Base-by-base conservation (phyloP, 441 rosid species). In the Syzygium malaccense region DNA sequence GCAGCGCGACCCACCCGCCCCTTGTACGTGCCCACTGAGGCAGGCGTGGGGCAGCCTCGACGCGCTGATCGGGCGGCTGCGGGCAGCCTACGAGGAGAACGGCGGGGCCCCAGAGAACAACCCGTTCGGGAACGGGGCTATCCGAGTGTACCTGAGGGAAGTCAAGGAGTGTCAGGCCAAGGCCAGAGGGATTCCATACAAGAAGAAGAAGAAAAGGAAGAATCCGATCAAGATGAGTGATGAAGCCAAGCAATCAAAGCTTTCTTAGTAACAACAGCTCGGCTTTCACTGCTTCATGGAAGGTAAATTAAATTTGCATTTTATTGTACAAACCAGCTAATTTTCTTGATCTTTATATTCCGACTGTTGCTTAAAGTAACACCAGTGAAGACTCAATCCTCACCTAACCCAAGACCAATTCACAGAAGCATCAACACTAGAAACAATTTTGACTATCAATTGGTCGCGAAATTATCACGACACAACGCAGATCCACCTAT, bases 1-100 rank as follows among this genome's bases (percentile, higher is more conserved):
- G 71, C 94, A 93, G 87, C 95, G 95, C 14, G 93, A 94, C 88
- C 96, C 96, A 18, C 94, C 94, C 20, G 94, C 93, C 25, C 95
- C 95, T 26, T 95, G 96, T 86, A 90, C 95, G 13, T 94, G 96
- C 87, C 95, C 96, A 30, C 91, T 94, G 3, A 86, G 92, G 87
- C 96, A 94, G 91, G 96, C 96, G 15, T 94, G 96, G 96, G 96
- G 96, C 53, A 94, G 95, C 90, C 93, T 95, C 28, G 96, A 94
- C 79, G 95, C 96, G 17, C 92, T 94, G 91, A 92, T 94, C 91
- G 96, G 95, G 88, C 92, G 95, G 56, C 91, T 94, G 18, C 57
- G 96, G 91, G 95, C 96, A 49, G 95, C 95, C 62, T 93, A 92
- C 58, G 96, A 94, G 87, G 95, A 93, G 89, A 91, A 94, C 37